Conservation (phyloP, 2,329 filamentous ascomycete genomes). For the Amphichorda felina region DNA sequence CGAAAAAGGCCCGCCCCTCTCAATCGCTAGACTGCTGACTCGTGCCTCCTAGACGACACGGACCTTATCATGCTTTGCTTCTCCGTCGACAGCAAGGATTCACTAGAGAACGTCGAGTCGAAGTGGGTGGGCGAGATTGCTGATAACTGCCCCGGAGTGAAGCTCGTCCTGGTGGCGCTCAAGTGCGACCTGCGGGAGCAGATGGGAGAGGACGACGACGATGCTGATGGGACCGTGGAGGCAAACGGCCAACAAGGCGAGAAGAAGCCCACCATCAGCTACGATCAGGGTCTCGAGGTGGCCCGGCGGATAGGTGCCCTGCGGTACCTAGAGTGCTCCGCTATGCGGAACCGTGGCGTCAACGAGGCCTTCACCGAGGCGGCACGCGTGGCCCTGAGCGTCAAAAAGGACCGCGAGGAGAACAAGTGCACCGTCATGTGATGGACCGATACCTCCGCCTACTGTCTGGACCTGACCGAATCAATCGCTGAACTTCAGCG, state of each 20-base stretch:
- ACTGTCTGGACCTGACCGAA: too few species aligned
- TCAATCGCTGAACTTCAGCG: too few species aligned
- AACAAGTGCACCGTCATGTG: constrained; percentile 51
- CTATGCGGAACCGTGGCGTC: constrained; percentile 94
- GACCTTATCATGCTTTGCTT: constrained; percentile 99
- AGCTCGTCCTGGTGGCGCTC: constrained; percentile 86
- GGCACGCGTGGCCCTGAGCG: constrained; percentile 77
- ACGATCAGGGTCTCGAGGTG: constrained; percentile 83
- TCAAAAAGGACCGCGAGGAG: constrained; percentile 53
- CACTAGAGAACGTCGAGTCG: constrained; percentile 93
- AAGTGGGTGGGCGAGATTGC: constrained; percentile 98
- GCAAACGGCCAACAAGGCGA: constrained; percentile 28
- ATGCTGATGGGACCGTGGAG: constrained; percentile 20
- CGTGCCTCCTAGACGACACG: constrained; percentile 71
- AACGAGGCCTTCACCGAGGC: constrained; percentile 99
- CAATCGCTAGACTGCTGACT: too few species aligned
- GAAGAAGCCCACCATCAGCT: constrained; percentile 69
- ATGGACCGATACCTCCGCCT: constrained; percentile 4
- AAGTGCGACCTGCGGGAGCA: constrained; percentile 93
- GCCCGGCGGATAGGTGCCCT: constrained; percentile 85
- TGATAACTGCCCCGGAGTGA: constrained; percentile 92
- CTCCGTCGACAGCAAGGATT: constrained; percentile 91
- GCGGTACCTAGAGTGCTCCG: constrained; percentile 95
- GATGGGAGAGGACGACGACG: constrained; percentile 57
- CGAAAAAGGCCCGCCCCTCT: too few species aligned